Conservation (phyloP, 2,329 filamentous ascomycete species). For the Dryadomyces quercus-mongolicae region DNA sequence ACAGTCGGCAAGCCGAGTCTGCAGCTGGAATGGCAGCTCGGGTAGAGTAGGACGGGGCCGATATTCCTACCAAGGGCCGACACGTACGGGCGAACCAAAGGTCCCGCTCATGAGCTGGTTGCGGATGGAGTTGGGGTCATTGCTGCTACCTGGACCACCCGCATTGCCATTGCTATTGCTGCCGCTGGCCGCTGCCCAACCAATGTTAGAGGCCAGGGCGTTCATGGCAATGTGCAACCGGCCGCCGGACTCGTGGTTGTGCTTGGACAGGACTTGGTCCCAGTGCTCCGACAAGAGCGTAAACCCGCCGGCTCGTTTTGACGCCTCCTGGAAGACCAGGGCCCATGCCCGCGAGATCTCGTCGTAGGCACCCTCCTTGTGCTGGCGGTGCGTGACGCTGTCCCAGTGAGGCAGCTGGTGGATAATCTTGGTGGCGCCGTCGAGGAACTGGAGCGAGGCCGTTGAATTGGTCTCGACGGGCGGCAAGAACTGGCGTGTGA, state of each 20-base stretch:
- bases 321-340: constrained; percentile 77
- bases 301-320: constrained; percentile 84
- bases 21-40: background rate
- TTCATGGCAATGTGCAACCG: constrained; percentile 70
- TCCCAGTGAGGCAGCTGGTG: constrained; percentile 88
- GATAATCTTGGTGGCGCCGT: constrained; percentile 81
- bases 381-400: constrained; percentile 73
- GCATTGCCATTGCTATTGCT: constrained; percentile 44
- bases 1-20: background rate
- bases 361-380: constrained; percentile 93
- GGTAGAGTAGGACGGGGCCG: background rate
- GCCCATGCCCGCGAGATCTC: constrained; percentile 93
- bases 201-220: constrained; percentile 61
- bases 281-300: constrained; percentile 73
- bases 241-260: constrained; percentile 77
- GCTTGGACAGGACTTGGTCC: constrained; percentile 77
- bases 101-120: constrained; percentile 50
- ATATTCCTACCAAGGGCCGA: constrained; percentile 44
- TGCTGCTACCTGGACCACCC: constrained; percentile 16
- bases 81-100: constrained; percentile 47
- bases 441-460: constrained; percentile 73
- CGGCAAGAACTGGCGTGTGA: constrained; percentile 89
- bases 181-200: constrained; percentile 58
- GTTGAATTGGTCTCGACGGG: constrained; percentile 79
- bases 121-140: constrained; percentile 44